Evolutionary conservation across 495 filamentous ascomycete species (phyloP), one percentile per base, ranked within the genome.

Genomic region (Viridothelium virens): DNA sequence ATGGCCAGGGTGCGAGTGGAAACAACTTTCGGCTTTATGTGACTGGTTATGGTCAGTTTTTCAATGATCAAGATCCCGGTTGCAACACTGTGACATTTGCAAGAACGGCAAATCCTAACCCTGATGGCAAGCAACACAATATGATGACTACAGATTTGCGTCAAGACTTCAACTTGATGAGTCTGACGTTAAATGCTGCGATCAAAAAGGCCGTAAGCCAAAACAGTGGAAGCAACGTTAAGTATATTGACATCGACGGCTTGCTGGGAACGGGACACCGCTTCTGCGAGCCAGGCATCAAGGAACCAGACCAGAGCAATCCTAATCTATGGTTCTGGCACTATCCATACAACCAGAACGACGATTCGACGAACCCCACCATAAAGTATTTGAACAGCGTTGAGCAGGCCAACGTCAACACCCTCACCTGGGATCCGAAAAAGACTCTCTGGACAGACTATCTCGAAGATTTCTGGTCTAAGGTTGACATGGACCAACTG

Each of bases 201-300:
- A 53, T 53, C 18, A 3, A 53, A n/a, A 53, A 53, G 47, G 47
- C 47, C 3, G 47, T 25, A 53, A 53, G 47, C n/a, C 47, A 53
- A 53, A 53, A 53, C 16, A 53, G 47, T 53, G 47, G 16, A 53
- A 53, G 47, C 47, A 62, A 62, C 36, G 38, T 62, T 36, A 62
- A 62, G 46, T 67, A 34, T 63, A 48, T 67, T 36, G 61, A 48
- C 61, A 53, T 33, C 39, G 16, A 63, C 47, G 47, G 47, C 47
- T 53, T 53, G 47, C 47, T n/a, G 91, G 83, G 68, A 89, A 85
- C 11, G 87, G 82, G 14, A 93, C 80, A n/a, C 85, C 84, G 2
- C 47, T 53, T 53, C 47, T 53, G 47, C 47, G 47, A 53, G n/a
- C 47, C 47, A 25, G 47, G 47, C 3, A 53, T 53, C 47, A 53